A percentile compares a stretch with the other conserved stretches of the same genome.
These are phyloP conservation scores for Pleurotus sapidus DNA, from an alignment of 768 basidiomycete genomes.

Conservation along the genomic window DNA sequence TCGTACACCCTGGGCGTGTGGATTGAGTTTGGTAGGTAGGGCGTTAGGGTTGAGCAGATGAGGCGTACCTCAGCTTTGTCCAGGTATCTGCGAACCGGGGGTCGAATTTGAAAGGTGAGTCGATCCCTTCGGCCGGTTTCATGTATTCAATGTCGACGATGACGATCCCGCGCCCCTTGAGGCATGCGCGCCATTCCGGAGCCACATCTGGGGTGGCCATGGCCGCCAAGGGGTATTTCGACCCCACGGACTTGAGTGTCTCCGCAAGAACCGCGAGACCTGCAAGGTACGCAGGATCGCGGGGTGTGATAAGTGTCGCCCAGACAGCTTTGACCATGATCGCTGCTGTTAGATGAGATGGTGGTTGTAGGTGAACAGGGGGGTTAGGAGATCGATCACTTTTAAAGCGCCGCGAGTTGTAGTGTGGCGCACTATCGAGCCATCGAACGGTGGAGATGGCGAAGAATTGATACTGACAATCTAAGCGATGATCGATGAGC, in stretches of 20 bases:
- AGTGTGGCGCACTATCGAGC: too few relatives aligned
- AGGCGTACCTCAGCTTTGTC: conserved; percentile 57
- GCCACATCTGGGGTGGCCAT: conserved; percentile 68
- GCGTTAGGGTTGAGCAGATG: background rate
- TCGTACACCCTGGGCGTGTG: conserved; percentile 49
- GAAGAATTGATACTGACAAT: too few relatives aligned
- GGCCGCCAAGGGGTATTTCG: conserved; percentile 74
- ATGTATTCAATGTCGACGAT: conserved; percentile 61
- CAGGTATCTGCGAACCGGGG: conserved; percentile 66
- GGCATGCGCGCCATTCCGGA: conserved; percentile 43
- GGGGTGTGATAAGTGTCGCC: conserved; percentile 31
- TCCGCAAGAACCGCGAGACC: conserved; percentile 61
- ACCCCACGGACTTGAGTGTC: conserved; percentile 49
- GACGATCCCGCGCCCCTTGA: conserved; percentile 51
- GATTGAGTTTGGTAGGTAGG: background rate
- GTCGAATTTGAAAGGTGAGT: conserved; percentile 40
- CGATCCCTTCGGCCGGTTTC: conserved; percentile 41
- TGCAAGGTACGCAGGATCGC: conserved; percentile 51
- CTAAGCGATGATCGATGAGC: too few relatives aligned
- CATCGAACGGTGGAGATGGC: too few relatives aligned
- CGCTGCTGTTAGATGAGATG: too few relatives aligned
- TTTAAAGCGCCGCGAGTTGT: too few relatives aligned
- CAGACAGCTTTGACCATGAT: conserved; percentile 36
- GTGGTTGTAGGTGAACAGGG: background rate
- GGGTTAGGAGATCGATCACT: background rate